Conservation (phyloP, 192 early-diverging fungal species). For the Dispira simplex region DNA sequence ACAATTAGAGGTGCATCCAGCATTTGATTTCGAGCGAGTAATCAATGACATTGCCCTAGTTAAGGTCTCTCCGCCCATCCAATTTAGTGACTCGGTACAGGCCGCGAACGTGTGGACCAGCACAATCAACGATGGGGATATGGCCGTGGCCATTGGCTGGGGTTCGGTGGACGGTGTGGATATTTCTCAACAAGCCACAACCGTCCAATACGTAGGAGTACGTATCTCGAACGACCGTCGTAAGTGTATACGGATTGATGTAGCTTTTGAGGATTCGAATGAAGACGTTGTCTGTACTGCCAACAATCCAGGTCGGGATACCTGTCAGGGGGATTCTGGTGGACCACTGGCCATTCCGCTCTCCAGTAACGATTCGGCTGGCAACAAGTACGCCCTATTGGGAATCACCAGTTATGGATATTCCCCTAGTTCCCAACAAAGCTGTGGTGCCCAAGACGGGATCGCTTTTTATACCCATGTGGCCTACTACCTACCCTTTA, state of each 20-base stretch:
- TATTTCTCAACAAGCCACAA: constrained; percentile 15
- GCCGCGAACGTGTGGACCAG: constrained; percentile 23
- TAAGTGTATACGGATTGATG: constrained; percentile 6
- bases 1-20: constrained; percentile 1
- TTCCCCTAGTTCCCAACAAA: constrained; percentile 6
- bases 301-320: constrained; percentile 16
- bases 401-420: constrained; percentile 34
- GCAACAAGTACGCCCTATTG: constrained; percentile 13
- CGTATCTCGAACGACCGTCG: constrained; percentile 12
- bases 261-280: constrained; percentile 20
- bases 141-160: constrained; percentile 27
- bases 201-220: constrained; percentile 16
- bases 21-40: constrained; percentile 10
- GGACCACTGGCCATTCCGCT: constrained; percentile 20
- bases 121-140: constrained; percentile 13
- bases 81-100: constrained; percentile 17
- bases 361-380: background rate
- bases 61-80: constrained; percentile 23
- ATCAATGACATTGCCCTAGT: constrained; percentile 32
- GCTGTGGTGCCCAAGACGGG: constrained; percentile 22
- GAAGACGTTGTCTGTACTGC: constrained; percentile 22
- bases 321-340: constrained; percentile 29
- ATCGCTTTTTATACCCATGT: constrained; percentile 31
- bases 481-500: constrained; percentile 23
- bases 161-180: constrained; percentile 17